Conservation (phyloP, 1,139 yeast species). For the Candida sanyaensis region DNA sequence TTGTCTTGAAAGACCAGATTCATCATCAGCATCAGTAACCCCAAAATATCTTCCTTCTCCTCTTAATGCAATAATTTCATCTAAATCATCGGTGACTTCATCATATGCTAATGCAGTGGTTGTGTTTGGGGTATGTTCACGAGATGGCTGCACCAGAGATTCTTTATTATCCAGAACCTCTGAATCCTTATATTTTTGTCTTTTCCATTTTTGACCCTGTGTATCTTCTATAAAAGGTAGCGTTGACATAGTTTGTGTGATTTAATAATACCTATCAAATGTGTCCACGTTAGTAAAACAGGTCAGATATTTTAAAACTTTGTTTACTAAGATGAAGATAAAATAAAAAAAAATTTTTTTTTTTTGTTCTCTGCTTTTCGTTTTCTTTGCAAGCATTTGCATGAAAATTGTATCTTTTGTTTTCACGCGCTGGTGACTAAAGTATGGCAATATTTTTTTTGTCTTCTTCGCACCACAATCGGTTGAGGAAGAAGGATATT, state of each 20-base stretch:
- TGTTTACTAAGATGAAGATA: too few relatives aligned
- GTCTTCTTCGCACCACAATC: too few relatives aligned
- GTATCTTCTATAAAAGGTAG: slow-evolving; percentile 25
- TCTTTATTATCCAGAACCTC: slow-evolving; percentile 3
- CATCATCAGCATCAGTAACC: slow-evolving; percentile 51
- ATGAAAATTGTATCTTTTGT: too few relatives aligned
- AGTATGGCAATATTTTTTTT: too few relatives aligned
- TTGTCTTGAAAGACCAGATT: slow-evolving; percentile 41
- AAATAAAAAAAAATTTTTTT: too few relatives aligned
- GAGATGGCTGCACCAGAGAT: neutral
- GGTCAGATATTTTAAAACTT: too few relatives aligned
- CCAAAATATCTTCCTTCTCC: slow-evolving; percentile 93
- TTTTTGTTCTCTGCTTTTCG: too few relatives aligned
- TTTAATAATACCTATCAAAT: neutral
- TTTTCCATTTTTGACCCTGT: slow-evolving; percentile 6
- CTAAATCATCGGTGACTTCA: slow-evolving; percentile 72
- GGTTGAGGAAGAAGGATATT: too few relatives aligned
- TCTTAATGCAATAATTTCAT: slow-evolving; percentile 65
- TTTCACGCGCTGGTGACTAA: too few relatives aligned
- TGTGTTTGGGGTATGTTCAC: slow-evolving; percentile 5
- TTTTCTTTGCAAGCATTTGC: too few relatives aligned
- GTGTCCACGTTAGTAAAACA: neutral
- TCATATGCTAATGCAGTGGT: slow-evolving; percentile 46
- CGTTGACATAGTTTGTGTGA: slow-evolving; percentile 16
- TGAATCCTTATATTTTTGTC: slow-evolving; percentile 7